phyloP scores from a whole-genome alignment of 345 rosid species.

The Lumnitzera littorea region DNA sequence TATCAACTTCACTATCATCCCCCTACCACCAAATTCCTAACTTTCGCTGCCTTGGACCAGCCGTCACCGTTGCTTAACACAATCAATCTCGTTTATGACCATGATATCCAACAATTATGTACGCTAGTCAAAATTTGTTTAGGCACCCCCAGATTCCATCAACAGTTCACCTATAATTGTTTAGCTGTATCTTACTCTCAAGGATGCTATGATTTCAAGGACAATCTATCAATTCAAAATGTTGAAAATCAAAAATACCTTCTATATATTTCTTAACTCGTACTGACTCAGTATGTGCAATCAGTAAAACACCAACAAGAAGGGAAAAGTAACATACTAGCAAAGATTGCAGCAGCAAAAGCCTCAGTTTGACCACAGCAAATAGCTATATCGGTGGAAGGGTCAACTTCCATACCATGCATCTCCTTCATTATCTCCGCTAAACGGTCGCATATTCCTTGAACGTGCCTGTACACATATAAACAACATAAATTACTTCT shows the following conservation, averaged over 20 bases:
- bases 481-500: neutral
- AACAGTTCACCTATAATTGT: no score
- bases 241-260: neutral
- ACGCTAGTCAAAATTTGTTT: no score
- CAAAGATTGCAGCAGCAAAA: slow-evolving; percentile 47
- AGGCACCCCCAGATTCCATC: no score
- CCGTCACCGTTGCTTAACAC: no score
- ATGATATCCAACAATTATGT: no score
- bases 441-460: slow-evolving; percentile 49
- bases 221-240: neutral
- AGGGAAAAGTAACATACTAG: slow-evolving; percentile 20
- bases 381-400: slow-evolving; percentile 43
- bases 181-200: no score
- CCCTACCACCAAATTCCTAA: no score
- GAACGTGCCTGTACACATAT: slow-evolving; percentile 39
- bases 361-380: slow-evolving; percentile 72
- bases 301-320: neutral
- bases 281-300: no score
- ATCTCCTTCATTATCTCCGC: slow-evolving; percentile 24
- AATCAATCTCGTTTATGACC: no score
- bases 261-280: neutral
- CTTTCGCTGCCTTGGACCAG: no score
- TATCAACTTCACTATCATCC: no score
- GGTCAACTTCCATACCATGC: slow-evolving; percentile 39
- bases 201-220: no score